Evolutionary conservation across 768 basidiomycete species (phyloP), one percentile per base, ranked within the genome.

Genomic region (Solioccasus polychromus): DNA sequence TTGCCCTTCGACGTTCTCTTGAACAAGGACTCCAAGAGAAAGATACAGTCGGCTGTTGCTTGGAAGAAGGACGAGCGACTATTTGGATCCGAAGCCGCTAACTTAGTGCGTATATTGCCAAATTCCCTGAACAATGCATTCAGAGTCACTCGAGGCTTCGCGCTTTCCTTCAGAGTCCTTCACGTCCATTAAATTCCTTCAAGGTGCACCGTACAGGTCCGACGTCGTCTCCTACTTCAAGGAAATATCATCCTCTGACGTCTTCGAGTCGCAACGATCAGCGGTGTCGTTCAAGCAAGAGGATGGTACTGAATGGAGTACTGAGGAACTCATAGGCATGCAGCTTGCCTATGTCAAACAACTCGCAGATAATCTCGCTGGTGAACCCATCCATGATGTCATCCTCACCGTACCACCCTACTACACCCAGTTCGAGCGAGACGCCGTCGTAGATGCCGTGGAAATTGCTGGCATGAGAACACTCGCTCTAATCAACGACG

Each of bases 1-100:
- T 69, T 89, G 25, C 93, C 95, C 4, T 95, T 99, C 57, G 96
- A 99, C 68, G 90, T 99, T 24, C 76, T 99, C 22, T 74, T 98
- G 45, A 96, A 97, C 72, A 90, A 90, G 64, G 95, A 97, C 64
- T 96, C 93, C 23, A 98, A 97, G 71, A 76, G 96, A 48, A 98
- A 98, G 70, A 91, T 96, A 24, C 85, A 88, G 53, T 82, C 88
- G 14, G 79, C 84, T 2, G 92, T 98, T 1, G 88, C 83, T 9
- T 95, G 93, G 88, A 95, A 96, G 68, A 83, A 83, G 56, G 82
- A 82, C 11, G 95, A 97, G 57, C 73, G 96, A 43, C 67, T 92
- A 26, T 95, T 98, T 68, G 92, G 92, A 6, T 71, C 79, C 23
- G 96, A 98, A 65, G 94, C 92, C 4, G 83, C 82, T 54, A 88